These are phyloP conservation scores for Diplodia scrobiculata DNA, from an alignment of 2,329 filamentous ascomycete genomes.

Conservation along the genomic window DNA sequence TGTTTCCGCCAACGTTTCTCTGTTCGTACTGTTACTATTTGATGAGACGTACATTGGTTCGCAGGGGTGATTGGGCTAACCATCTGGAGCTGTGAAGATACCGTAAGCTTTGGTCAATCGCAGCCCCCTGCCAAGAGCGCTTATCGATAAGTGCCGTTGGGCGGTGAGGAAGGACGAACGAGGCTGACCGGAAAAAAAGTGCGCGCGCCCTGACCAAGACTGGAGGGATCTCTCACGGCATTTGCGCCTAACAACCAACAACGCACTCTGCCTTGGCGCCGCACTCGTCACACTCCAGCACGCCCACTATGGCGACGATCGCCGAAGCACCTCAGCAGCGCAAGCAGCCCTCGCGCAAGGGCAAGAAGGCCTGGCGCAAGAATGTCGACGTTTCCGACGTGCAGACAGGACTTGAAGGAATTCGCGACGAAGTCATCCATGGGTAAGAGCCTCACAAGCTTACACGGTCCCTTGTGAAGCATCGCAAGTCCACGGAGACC, in stretches of 20 bases:
- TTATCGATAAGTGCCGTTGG: background rate
- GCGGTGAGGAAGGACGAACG: background rate
- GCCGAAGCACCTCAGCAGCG: slow-evolving; percentile 71
- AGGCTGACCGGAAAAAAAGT: slow-evolving; percentile 12
- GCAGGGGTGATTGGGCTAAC: background rate
- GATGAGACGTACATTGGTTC: background rate
- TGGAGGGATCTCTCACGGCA: background rate
- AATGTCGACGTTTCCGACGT: slow-evolving; percentile 93
- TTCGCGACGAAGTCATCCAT: slow-evolving; percentile 87
- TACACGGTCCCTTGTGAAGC: background rate
- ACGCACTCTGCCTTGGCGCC: background rate
- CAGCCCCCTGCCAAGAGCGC: background rate
- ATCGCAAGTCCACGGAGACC: background rate
- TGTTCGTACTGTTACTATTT: background rate
- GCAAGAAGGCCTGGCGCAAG: slow-evolving; percentile 98
- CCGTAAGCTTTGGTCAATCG: background rate
- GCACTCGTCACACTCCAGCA: background rate
- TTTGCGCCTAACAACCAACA: background rate
- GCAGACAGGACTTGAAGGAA: slow-evolving; percentile 75
- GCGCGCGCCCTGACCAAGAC: background rate
- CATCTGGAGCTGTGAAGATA: background rate
- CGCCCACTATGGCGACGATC: slow-evolving; percentile 7
- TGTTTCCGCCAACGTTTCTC: background rate
- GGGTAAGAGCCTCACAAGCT: slow-evolving; percentile 59
- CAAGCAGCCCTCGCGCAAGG: slow-evolving; percentile 89